phyloP scores from a whole-genome alignment of 2,329 filamentous ascomycete genomes.

The Colletotrichum spaethianum region DNA sequence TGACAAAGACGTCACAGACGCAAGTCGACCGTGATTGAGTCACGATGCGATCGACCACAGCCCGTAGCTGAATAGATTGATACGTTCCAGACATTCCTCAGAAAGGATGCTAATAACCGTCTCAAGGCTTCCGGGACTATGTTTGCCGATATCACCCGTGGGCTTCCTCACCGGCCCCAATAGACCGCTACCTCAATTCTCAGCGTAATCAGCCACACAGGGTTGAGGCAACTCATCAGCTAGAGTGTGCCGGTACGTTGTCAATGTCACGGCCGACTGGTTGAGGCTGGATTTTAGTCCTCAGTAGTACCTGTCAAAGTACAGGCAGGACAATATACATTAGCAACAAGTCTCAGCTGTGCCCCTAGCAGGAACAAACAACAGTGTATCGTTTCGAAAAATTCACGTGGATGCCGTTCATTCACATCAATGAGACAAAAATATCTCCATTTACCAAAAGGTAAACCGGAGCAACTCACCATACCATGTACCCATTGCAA shows the following conservation, averaged over 20 bases:
- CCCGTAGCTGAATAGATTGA: too few species aligned
- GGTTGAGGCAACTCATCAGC: not conserved
- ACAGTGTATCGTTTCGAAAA: not conserved
- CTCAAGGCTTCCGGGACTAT: not conserved
- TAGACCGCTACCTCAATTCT: not conserved
- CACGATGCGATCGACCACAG: not conserved
- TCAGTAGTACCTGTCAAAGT: too few species aligned
- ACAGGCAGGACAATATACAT: not conserved
- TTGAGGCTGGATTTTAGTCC: not conserved
- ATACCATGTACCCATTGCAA: not conserved
- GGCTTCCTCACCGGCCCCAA: not conserved
- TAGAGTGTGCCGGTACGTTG: not conserved
- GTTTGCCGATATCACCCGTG: not conserved
- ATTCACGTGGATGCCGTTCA: not conserved
- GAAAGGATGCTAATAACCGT: too few species aligned
- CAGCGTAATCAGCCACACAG: not conserved
- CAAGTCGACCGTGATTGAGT: not conserved
- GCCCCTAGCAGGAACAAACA: too few species aligned
- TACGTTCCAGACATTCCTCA: too few species aligned
- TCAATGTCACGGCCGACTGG: not conserved
- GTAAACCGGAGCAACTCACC: not conserved
- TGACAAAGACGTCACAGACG: too few species aligned
- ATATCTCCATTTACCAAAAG: not conserved
- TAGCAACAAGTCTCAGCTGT: not conserved
- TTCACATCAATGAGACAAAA: not conserved